phyloP scores from a whole-genome alignment of 148 eudicot species.

The Camellia japonica region DNA sequence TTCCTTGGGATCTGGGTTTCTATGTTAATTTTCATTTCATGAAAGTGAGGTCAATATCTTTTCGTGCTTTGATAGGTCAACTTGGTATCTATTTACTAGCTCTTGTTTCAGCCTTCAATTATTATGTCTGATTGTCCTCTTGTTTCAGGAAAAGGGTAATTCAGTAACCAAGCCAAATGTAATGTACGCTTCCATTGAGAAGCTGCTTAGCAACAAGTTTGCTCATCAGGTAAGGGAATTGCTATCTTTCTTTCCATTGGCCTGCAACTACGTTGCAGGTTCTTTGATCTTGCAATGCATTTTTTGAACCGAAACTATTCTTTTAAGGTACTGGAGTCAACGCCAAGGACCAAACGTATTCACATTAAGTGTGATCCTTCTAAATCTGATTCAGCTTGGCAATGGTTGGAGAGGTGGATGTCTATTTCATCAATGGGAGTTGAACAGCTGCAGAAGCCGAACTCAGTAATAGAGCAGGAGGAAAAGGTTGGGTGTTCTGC shows the following conservation, averaged over 20 bases:
- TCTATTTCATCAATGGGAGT: conserved; percentile 40
- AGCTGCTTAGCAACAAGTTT: conserved; percentile 67
- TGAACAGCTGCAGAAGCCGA: conserved; percentile 20
- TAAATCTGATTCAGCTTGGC: conserved; percentile 73
- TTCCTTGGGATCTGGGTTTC: background rate
- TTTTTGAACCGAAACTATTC: conserved; percentile 3
- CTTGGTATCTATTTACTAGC: background rate
- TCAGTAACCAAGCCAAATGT: conserved; percentile 31
- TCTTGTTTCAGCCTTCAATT: background rate
- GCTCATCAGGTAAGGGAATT: conserved; percentile 64
- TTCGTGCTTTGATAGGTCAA: background rate
- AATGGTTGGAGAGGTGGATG: conserved; percentile 97
- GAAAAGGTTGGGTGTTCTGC: conserved; percentile 25
- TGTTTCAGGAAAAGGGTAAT: conserved; percentile 47
- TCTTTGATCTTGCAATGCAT: background rate
- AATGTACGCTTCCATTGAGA: conserved; percentile 47
- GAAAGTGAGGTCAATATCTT: background rate
- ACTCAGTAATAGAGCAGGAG: conserved; percentile 23
- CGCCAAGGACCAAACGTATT: conserved; percentile 59
- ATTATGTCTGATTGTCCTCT: background rate
- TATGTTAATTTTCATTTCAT: background rate
- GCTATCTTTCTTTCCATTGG: background rate
- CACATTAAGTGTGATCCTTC: conserved; percentile 73
- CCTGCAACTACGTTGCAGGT: background rate
- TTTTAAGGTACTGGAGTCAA: conserved; percentile 64